phyloP scores from a whole-genome alignment of 2,329 filamentous ascomycete genomes.

The Verticillium nubilum region DNA sequence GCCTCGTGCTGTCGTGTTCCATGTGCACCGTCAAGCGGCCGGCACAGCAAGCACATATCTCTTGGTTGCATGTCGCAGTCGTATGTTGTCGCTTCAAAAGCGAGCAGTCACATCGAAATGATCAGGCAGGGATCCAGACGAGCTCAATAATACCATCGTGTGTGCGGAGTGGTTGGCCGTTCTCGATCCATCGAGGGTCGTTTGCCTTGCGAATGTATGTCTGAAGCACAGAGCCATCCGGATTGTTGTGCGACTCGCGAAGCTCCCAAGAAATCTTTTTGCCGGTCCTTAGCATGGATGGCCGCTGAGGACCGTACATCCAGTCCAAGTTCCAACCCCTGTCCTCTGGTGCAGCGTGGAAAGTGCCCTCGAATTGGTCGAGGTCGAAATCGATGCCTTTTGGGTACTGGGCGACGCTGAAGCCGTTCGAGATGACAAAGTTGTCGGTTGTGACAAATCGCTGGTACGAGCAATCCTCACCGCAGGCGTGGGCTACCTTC shows the following conservation, averaged over 20 bases:
- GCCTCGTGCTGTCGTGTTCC: too few relatives aligned
- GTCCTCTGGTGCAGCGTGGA: constrained; percentile 40
- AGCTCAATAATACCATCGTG: constrained; percentile 52
- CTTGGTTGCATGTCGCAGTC: too few relatives aligned
- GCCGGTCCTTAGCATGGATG: constrained; percentile 40
- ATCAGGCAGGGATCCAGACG: constrained; percentile 43
- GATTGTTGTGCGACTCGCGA: constrained; percentile 39
- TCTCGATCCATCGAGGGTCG: constrained; percentile 47
- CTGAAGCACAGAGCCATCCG: constrained; percentile 46
- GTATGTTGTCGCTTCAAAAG: not conserved
- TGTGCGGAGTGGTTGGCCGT: constrained; percentile 41
- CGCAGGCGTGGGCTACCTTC: constrained; percentile 53
- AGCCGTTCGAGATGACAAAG: constrained; percentile 54
- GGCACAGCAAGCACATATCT: too few relatives aligned
- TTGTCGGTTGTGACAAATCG: constrained; percentile 50
- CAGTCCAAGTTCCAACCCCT: constrained; percentile 47
- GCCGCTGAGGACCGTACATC: constrained; percentile 43
- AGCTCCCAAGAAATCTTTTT: constrained; percentile 50
- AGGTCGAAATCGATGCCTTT: constrained; percentile 43
- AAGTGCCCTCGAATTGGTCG: constrained; percentile 47
- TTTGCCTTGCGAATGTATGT: constrained; percentile 47
- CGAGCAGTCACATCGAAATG: not conserved
- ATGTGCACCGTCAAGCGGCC: too few relatives aligned
- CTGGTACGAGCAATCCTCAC: constrained; percentile 54
- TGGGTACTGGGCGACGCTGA: constrained; percentile 54